Percentiles rank a stretch among this genome's conserved stretches.
These are phyloP conservation scores for Hibiscus trionum DNA, from an alignment of 345 rosid species.

Conservation along the genomic window DNA sequence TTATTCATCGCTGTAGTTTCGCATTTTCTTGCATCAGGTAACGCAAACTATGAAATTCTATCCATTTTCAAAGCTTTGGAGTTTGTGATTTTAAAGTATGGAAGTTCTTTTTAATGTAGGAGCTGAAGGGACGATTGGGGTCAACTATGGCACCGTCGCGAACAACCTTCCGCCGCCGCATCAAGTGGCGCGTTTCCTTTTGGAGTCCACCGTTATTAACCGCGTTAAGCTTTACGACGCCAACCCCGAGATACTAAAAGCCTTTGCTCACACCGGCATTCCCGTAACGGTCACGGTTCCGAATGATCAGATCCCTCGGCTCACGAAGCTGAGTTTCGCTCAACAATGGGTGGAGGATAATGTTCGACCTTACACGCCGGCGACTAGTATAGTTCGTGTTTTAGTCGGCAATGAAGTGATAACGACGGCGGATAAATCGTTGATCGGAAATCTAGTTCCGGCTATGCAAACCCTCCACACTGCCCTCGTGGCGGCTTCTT, in stretches of 20 bases:
- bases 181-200: constrained; percentile 61
- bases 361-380: constrained; percentile 48
- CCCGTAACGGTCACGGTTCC: constrained; percentile 57
- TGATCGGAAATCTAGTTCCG: constrained; percentile 41
- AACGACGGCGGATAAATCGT: constrained; percentile 38
- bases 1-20: not conserved
- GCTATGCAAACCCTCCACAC: constrained; percentile 75
- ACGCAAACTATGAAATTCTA: not conserved
- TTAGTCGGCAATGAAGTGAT: constrained; percentile 83
- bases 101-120: constrained; percentile 18
- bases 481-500: constrained; percentile 46
- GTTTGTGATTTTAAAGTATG: not conserved
- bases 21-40: constrained; percentile 25
- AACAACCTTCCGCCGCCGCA: constrained; percentile 69
- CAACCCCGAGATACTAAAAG: constrained; percentile 43
- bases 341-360: constrained; percentile 53
- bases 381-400: constrained; percentile 63
- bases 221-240: constrained; percentile 64
- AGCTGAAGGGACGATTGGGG: constrained; percentile 48
- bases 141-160: constrained; percentile 73
- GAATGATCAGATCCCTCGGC: constrained; percentile 60
- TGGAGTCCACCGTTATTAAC: constrained; percentile 56
- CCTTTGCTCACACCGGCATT: constrained; percentile 62
- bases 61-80: not conserved
- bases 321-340: constrained; percentile 43